Conservation (phyloP, 108 stramenopile species). For the Pseudonitzschia pungens region DNA sequence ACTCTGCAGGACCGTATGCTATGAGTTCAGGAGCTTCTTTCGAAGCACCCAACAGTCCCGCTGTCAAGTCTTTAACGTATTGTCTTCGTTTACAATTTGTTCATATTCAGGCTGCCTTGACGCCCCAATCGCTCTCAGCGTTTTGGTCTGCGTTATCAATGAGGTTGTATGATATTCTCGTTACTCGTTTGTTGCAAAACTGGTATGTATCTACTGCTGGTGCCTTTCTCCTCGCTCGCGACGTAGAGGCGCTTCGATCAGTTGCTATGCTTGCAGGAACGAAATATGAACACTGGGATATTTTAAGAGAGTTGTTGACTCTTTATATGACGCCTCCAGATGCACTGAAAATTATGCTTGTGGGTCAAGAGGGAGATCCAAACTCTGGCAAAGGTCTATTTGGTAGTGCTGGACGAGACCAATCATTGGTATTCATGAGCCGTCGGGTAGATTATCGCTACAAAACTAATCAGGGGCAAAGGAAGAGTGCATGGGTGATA, state of each 20-base stretch:
- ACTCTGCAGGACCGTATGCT: slow-evolving; percentile 73
- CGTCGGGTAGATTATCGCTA: slow-evolving; percentile 81
- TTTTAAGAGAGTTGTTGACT: slow-evolving; percentile 71
- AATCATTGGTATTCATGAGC: slow-evolving; percentile 80
- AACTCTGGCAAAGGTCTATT: slow-evolving; percentile 80
- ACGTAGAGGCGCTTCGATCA: slow-evolving; percentile 78
- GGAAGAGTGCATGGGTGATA: slow-evolving; percentile 71
- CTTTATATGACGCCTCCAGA: slow-evolving; percentile 88
- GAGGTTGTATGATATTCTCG: slow-evolving; percentile 80
- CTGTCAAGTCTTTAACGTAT: slow-evolving; percentile 80
- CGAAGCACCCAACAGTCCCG: slow-evolving; percentile 78
- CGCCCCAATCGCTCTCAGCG: slow-evolving; percentile 69
- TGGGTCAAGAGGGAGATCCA: slow-evolving; percentile 80
- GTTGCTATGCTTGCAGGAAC: slow-evolving; percentile 83
- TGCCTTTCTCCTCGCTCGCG: slow-evolving; percentile 78
- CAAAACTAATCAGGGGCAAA: slow-evolving; percentile 60
- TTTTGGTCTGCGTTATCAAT: slow-evolving; percentile 89
- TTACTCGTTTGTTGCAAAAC: slow-evolving; percentile 69
- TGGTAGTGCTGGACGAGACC: slow-evolving; percentile 71
- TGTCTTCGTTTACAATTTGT: slow-evolving; percentile 83
- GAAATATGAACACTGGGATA: slow-evolving; percentile 82
- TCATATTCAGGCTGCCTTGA: slow-evolving; percentile 78
- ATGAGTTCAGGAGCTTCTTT: slow-evolving; percentile 68
- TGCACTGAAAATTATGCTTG: slow-evolving; percentile 78
- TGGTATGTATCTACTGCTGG: slow-evolving; percentile 79